phyloP scores from a whole-genome alignment of 805 yeast genomes.

The Schwanniomyces yamadae region DNA sequence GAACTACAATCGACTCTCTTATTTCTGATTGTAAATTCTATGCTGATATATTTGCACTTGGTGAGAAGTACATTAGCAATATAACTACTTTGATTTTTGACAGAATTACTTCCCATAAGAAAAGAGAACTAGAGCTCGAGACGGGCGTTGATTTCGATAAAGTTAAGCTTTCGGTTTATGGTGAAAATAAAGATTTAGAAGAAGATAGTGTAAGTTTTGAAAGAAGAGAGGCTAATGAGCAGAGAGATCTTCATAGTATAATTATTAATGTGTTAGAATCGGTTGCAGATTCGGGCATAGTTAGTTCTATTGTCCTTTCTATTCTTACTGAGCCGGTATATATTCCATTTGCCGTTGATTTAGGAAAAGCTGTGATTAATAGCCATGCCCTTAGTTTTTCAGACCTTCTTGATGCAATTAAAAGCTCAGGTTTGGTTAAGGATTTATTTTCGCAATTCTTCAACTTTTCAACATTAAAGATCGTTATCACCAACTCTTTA shows the following conservation, averaged over 20 bases:
- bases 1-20: conserved; percentile 32
- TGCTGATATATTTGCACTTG: conserved; percentile 31
- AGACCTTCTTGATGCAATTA: conserved; percentile 29
- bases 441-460: conserved; percentile 34
- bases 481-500: conserved; percentile 35
- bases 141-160: not conserved
- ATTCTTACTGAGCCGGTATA: conserved; percentile 38
- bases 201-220: not conserved
- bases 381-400: conserved; percentile 28
- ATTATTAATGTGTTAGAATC: conserved; percentile 39
- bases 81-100: conserved; percentile 21
- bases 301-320: conserved; percentile 36
- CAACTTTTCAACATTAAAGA: conserved; percentile 30
- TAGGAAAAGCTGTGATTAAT: conserved; percentile 29
- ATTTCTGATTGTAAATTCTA: conserved; percentile 40
- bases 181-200: not conserved
- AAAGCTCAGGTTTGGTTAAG: conserved; percentile 31
- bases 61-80: conserved; percentile 24
- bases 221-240: conserved; percentile 12
- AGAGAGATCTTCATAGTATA: conserved; percentile 26
- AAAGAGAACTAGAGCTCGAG: conserved; percentile 3
- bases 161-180: conserved; percentile 3
- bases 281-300: conserved; percentile 43
- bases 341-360: conserved; percentile 35
- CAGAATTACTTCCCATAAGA: conserved; percentile 10